Evolutionary conservation across 2,329 filamentous ascomycete genomes (phyloP), one percentile per base, ranked within the genome.

Genomic region (Cercospora janseana): DNA sequence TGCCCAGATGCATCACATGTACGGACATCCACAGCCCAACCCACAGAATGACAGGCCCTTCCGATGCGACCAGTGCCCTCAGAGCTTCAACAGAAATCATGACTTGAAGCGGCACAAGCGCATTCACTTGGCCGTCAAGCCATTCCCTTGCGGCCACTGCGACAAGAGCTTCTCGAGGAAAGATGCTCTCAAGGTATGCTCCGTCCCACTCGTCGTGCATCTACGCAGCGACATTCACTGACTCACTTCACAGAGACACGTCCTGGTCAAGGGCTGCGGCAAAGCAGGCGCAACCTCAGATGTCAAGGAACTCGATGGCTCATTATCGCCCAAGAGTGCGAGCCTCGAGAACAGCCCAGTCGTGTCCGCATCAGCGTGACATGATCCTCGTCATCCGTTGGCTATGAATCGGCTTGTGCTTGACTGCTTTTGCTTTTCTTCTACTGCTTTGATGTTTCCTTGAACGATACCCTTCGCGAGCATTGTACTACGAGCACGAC

Each of bases 161-260:
- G 90, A 95, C 55, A 97, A 97, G 79, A 93, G 88, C 67, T 98
- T 98, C 65, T 96, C 91, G 3, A 80, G 93, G 52, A 97, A 97
- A 68, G 93, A 97, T 70, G 93, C 93, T 7, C 75, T 98, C 23
- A 97, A 97, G 87, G 93, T 97, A 74, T 63, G 81, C 73, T 34
- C 46, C 4, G 2, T 21, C 42, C 15, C n/a, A 13, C 16, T 3
- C 5, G 3, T 10, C 21, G 20, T 12, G 2, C 50, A 28, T 28
- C 35, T 31, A 16, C 34, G 41, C 34, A 43, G 4, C 8, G 4
- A 20, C 16, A 80, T 85, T 7, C 6, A 63, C 64, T 69, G 55
- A 70, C 59, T 51, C 18, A 26, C 52, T 32, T 51, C 53, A 61
- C 67, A 85, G 82, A 75, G 82, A 67, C 82, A 85, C 66, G 81